These are phyloP conservation scores for Metschnikowia corniflorae DNA, from an alignment of 805 yeast genomes.

Conservation along the genomic window DNA sequence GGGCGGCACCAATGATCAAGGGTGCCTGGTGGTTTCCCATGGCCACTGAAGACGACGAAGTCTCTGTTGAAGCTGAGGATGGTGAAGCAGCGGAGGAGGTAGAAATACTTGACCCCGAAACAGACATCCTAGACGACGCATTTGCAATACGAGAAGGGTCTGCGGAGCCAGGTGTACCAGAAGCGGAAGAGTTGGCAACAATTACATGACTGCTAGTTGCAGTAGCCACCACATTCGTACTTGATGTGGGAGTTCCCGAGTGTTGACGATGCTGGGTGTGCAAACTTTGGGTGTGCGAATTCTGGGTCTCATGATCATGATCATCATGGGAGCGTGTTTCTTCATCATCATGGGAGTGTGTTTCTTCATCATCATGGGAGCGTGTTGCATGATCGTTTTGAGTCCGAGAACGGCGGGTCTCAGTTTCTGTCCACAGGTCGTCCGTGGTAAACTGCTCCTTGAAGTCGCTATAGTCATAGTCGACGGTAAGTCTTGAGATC, in stretches of 20 bases:
- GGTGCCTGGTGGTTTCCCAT: conserved; percentile 7
- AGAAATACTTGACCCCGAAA: not conserved
- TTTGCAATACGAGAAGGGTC: not conserved
- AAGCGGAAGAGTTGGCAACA: not conserved
- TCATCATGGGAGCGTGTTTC: not conserved
- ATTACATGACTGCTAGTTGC: not conserved
- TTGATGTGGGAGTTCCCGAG: too few relatives aligned
- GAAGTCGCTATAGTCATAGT: conserved; percentile 3
- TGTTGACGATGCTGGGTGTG: too few relatives aligned
- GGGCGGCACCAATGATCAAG: conserved; percentile 7
- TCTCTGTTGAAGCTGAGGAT: not conserved
- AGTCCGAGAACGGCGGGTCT: too few relatives aligned
- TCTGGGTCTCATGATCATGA: not conserved
- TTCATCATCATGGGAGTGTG: too few relatives aligned
- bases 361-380: too few relatives aligned
- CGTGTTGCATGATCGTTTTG: too few relatives aligned
- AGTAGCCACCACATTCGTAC: not conserved
- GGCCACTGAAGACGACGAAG: conserved; percentile 5
- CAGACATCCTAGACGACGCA: not conserved
- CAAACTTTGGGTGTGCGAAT: not conserved
- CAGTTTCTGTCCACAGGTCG: too few relatives aligned
- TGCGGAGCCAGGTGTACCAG: not conserved
- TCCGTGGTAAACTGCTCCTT: too few relatives aligned
- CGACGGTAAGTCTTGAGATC: conserved; percentile 1
- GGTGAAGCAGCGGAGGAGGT: not conserved